Percentiles rank a stretch among this genome's conserved stretches.
Conservation (phyloP, 2,329 filamentous ascomycete genomes). For the Fusarium proliferatum region DNA sequence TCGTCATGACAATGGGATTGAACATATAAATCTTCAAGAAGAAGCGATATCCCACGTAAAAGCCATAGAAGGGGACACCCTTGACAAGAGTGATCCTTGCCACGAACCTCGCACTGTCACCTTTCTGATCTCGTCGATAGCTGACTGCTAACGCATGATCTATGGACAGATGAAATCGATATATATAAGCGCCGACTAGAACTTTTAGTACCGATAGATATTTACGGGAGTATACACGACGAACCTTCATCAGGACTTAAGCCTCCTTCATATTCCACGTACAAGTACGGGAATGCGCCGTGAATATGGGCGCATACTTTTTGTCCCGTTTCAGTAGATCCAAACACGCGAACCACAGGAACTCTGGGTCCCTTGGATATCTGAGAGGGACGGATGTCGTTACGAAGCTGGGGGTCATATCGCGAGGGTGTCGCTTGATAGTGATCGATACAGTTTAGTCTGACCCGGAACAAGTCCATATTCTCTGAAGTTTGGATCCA, state of each 20-base stretch:
- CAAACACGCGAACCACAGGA: slow-evolving; percentile 90
- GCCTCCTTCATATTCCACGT: slow-evolving; percentile 82
- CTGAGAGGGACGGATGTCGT: slow-evolving; percentile 68
- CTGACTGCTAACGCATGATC: slow-evolving; percentile 89
- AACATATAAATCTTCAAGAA: slow-evolving; percentile 96
- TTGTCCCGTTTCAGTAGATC: slow-evolving; percentile 92
- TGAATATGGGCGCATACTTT: slow-evolving; percentile 97
- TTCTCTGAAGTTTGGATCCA: slow-evolving; percentile 36
- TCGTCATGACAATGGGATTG: slow-evolving; percentile 87
- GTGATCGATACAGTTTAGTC: slow-evolving; percentile 95
- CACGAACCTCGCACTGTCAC: slow-evolving; percentile 77
- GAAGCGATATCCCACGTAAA: slow-evolving; percentile 88
- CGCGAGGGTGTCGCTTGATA: slow-evolving; percentile 84
- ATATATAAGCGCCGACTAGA: slow-evolving; percentile 79
- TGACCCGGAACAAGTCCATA: slow-evolving; percentile 82
- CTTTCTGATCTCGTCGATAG: slow-evolving; percentile 80
- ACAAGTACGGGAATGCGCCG: slow-evolving; percentile 96
- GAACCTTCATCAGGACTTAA: slow-evolving; percentile 75
- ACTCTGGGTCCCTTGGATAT: slow-evolving; percentile 75
- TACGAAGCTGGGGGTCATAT: slow-evolving; percentile 83
- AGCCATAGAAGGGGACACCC: slow-evolving; percentile 95
- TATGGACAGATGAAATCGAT: slow-evolving; percentile 83
- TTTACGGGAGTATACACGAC: slow-evolving; percentile 37
- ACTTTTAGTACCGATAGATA: slow-evolving; percentile 13
- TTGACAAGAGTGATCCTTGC: slow-evolving; percentile 93